These are phyloP conservation scores for Barnettozyma salicaria DNA, from an alignment of 805 yeast species.

Conservation along the genomic window DNA sequence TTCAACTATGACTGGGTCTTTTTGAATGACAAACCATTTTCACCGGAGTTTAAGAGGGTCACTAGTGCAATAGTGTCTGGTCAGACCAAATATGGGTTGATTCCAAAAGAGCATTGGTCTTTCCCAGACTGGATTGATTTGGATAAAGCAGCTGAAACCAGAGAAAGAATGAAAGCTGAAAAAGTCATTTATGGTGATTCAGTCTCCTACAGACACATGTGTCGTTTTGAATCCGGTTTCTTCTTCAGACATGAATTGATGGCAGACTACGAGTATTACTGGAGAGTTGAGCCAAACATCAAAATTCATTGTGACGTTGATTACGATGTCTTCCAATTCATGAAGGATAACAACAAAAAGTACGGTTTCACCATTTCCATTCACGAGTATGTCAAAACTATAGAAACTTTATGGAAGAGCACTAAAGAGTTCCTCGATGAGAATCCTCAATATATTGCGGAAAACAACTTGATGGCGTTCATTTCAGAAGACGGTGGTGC, in stretches of 20 bases:
- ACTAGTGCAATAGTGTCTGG: slow-evolving; percentile 54
- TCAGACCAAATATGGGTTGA: slow-evolving; percentile 51
- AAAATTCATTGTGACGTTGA: slow-evolving; percentile 55
- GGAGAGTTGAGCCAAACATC: slow-evolving; percentile 77
- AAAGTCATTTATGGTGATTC: slow-evolving; percentile 53
- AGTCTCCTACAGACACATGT: slow-evolving; percentile 68
- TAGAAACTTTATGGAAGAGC: slow-evolving; percentile 60
- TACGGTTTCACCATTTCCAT: slow-evolving; percentile 70
- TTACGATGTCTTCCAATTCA: slow-evolving; percentile 57
- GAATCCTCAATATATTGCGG: slow-evolving; percentile 36
- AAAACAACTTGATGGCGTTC: slow-evolving; percentile 56
- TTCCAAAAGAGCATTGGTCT: slow-evolving; percentile 62
- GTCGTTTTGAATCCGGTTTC: slow-evolving; percentile 44
- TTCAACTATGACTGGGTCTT: slow-evolving; percentile 77
- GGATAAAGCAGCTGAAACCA: slow-evolving; percentile 39
- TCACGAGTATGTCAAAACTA: slow-evolving; percentile 59
- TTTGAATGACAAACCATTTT: slow-evolving; percentile 62
- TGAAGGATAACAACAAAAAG: slow-evolving; percentile 49
- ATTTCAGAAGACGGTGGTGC: slow-evolving; percentile 61
- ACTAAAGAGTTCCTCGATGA: slow-evolving; percentile 40
- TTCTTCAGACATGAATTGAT: slow-evolving; percentile 61
- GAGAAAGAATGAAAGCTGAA: slow-evolving; percentile 39
- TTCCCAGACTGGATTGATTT: slow-evolving; percentile 62
- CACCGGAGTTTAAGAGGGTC: slow-evolving; percentile 44
- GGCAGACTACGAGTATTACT: slow-evolving; percentile 57